Evolutionary conservation across 2,329 filamentous ascomycete genomes (phyloP), one percentile per base, ranked within the genome.

Genomic region (Orbilia javanica): DNA sequence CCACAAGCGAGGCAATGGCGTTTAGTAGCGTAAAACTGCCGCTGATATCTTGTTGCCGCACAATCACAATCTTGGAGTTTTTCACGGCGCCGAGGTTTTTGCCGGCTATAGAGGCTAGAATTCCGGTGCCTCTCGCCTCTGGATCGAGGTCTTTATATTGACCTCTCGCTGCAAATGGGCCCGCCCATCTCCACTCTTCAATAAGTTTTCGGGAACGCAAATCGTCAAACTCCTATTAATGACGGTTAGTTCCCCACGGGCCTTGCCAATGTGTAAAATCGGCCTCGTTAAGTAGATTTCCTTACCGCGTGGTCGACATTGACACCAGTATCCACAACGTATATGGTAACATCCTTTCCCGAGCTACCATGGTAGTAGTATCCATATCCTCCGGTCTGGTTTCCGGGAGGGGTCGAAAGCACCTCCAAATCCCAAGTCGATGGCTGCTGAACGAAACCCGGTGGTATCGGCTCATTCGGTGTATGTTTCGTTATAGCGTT

Each of bases 1-100:
- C 46, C 0, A 20, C 46, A 4, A 76, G 29, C 0, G 64, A 18
- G 1, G 64, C 25, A 3, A 76, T 57, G 5, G 48, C 31, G 46
- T 76, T 55, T 3, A 76, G 25, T 2, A 76, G 31, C 1, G 64
- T 76, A 11, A 57, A 65, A 10, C 46, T 44, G 2, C 72, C 72
- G 3, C 34, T 46, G 5, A 65, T 27, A 20, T 76, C 72, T 22
- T 50, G 25, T 8, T 69, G 46, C 7, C 57, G 44, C 1, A 76
- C 65, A 22, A 76, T 70, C 7, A 76, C 64, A 11, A 76, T 70
- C 4, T 70, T 29, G 1, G 72, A 63, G 25, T 76, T 76, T 29
- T 70, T 46, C 4, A 76, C 72, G 0, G 57, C 72, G 10, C 72
- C 72, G n/a, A 69, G 15, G 7, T 44, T 46, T 11, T 57, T 63